A percentile compares a stretch with the other conserved stretches of the same genome.
These are phyloP conservation scores for Guyanaporus albipodus DNA, from an alignment of 768 basidiomycete genomes.

Conservation along the genomic window DNA sequence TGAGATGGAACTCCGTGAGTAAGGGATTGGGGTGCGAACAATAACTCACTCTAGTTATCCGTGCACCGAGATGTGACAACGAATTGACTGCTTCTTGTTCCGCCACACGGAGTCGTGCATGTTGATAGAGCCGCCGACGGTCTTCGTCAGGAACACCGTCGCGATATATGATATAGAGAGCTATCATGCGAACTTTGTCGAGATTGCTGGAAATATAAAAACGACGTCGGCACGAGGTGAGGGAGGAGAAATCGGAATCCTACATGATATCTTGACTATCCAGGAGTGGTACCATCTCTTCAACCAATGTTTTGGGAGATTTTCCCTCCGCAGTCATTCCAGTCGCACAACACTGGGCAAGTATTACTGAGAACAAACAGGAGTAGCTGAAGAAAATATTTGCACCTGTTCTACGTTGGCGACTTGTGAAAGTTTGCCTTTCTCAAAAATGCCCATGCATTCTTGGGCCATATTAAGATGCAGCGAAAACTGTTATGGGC, in stretches of 20 bases:
- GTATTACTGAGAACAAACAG: background rate
- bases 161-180: conserved; percentile 89
- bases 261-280: conserved; percentile 85
- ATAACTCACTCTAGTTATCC: conserved; percentile 70
- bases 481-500: conserved; percentile 71
- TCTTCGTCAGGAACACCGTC: conserved; percentile 99
- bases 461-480: conserved; percentile 98
- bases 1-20: conserved; percentile 25
- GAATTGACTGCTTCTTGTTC: conserved; percentile 96
- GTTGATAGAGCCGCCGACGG: conserved; percentile 89
- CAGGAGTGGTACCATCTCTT: conserved; percentile 97
- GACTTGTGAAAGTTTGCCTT: conserved; percentile 74
- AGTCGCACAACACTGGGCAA: conserved; percentile 81
- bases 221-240: background rate
- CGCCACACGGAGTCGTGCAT: conserved; percentile 79
- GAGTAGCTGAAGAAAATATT: background rate
- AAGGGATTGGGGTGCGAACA: background rate
- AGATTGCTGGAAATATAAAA: conserved; percentile 51
- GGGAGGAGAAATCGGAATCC: conserved; percentile 21
- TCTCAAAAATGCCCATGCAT: conserved; percentile 92
- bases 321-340: conserved; percentile 90
- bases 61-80: conserved; percentile 73
- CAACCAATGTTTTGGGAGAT: conserved; percentile 89
- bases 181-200: conserved; percentile 95
- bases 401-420: conserved; percentile 88